Evolutionary conservation across 2,329 filamentous ascomycete genomes (phyloP).

Genomic region (Paecilomyces variotii): DNA sequence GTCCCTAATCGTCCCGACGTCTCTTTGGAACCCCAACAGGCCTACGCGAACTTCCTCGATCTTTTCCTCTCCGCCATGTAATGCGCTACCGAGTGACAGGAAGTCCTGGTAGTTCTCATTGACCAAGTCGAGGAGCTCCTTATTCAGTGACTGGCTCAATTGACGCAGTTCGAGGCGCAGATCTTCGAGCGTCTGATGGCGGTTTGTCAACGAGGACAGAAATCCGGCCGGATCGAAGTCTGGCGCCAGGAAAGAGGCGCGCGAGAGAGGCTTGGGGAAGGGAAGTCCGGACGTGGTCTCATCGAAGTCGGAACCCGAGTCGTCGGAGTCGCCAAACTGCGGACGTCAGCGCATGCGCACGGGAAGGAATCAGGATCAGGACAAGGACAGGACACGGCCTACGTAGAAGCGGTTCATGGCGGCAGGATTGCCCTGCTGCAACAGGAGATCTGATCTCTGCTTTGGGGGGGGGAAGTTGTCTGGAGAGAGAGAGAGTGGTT

Average conservation of each 20-base stretch:
- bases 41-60: slow-evolving; percentile 86
- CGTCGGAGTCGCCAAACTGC: slow-evolving; percentile 39
- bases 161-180: slow-evolving; percentile 77
- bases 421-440: neutral
- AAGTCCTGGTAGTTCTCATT: slow-evolving; percentile 95
- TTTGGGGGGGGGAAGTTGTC: neutral
- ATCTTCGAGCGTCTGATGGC: slow-evolving; percentile 94
- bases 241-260: slow-evolving; percentile 69
- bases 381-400: slow-evolving; percentile 6
- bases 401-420: slow-evolving; percentile 27
- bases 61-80: slow-evolving; percentile 82
- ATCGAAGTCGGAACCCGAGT: slow-evolving; percentile 45
- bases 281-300: slow-evolving; percentile 62
- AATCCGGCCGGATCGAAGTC: slow-evolving; percentile 75
- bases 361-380: neutral
- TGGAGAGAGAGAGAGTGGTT: neutral
- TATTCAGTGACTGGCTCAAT: slow-evolving; percentile 67
- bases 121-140: slow-evolving; percentile 86
- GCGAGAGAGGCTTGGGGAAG: slow-evolving; percentile 77
- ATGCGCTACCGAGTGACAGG: slow-evolving; percentile 67
- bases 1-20: slow-evolving; percentile 65
- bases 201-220: slow-evolving; percentile 71
- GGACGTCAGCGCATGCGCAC: slow-evolving; percentile 1
- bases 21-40: slow-evolving; percentile 73
- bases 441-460: neutral